Evolutionary conservation across 2,329 filamentous ascomycete species (phyloP).

Genomic region (Colletotrichum sidae): DNA sequence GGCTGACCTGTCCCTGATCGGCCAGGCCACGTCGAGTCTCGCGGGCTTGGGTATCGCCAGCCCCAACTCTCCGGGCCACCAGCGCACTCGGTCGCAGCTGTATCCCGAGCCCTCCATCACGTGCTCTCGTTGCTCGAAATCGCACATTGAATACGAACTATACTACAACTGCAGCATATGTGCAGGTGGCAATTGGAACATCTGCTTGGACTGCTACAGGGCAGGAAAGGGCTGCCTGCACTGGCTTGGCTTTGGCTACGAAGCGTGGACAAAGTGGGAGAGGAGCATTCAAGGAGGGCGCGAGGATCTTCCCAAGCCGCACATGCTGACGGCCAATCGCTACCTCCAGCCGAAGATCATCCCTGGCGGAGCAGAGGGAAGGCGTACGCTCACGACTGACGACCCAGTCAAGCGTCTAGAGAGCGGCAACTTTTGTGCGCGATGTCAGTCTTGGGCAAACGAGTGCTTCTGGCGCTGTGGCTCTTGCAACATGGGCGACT

Average conservation of each 20-base stretch:
- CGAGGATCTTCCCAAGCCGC: constrained; percentile 59
- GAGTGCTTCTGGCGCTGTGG: constrained; percentile 92
- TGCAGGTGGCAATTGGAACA: constrained; percentile 76
- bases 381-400: constrained; percentile 71
- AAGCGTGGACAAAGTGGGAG: constrained; percentile 77
- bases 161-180: constrained; percentile 87
- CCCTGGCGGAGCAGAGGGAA: constrained; percentile 65
- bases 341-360: constrained; percentile 63
- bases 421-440: constrained; percentile 85
- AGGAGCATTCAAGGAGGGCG: constrained; percentile 55
- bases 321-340: constrained; percentile 69
- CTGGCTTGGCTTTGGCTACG: constrained; percentile 89
- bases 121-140: constrained; percentile 77
- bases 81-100: constrained; percentile 59
- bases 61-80: constrained; percentile 50
- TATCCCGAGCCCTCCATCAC: constrained; percentile 78
- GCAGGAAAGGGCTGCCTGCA: constrained; percentile 80
- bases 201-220: constrained; percentile 87
- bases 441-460: constrained; percentile 79
- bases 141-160: constrained; percentile 84
- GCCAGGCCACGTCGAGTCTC: constrained; percentile 45
- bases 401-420: constrained; percentile 77
- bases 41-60: constrained; percentile 46
- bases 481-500: constrained; percentile 89
- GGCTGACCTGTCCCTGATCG: constrained; percentile 53